phyloP scores from a whole-genome alignment of 2,329 filamentous ascomycete species.

The Colletotrichum lini region DNA sequence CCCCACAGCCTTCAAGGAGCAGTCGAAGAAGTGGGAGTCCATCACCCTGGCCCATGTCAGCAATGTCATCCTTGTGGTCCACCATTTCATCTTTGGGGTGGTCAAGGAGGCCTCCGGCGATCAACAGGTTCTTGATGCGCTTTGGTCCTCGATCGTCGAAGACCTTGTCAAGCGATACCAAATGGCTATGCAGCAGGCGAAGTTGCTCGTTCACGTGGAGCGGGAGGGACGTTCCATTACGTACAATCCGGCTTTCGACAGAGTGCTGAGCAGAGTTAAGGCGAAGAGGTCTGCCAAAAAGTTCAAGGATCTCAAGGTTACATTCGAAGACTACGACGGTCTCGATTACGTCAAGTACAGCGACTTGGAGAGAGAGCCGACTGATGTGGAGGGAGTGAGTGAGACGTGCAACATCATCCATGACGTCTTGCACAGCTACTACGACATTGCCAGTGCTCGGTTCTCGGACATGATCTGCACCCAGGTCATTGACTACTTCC shows the following conservation, averaged over 20 bases:
- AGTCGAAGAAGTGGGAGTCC: conserved; percentile 67
- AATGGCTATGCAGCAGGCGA: conserved; percentile 62
- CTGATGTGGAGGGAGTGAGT: not conserved
- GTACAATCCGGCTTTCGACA: conserved; percentile 66
- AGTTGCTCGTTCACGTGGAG: conserved; percentile 69
- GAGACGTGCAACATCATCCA: conserved; percentile 67
- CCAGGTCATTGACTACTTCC: conserved; percentile 68
- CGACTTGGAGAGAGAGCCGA: not conserved
- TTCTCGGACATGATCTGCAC: conserved; percentile 75
- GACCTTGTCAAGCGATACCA: conserved; percentile 62
- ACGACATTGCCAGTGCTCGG: conserved; percentile 71
- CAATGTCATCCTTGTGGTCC: conserved; percentile 65
- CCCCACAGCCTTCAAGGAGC: conserved; percentile 63
- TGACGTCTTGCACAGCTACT: conserved; percentile 73
- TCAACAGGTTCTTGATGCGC: conserved; percentile 53
- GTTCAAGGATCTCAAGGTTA: not conserved
- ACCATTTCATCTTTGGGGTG: conserved; percentile 64
- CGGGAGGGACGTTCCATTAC: conserved; percentile 61
- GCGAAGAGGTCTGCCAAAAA: conserved; percentile 5
- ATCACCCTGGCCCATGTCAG: conserved; percentile 65
- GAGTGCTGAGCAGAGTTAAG: conserved; percentile 47
- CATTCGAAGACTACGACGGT: fast-evolving
- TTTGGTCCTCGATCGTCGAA: conserved; percentile 59
- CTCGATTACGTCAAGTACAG: not conserved
- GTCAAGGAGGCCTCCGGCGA: conserved; percentile 62